Conservation (phyloP, 495 filamentous ascomycete species). For the Neurospora sp. region DNA sequence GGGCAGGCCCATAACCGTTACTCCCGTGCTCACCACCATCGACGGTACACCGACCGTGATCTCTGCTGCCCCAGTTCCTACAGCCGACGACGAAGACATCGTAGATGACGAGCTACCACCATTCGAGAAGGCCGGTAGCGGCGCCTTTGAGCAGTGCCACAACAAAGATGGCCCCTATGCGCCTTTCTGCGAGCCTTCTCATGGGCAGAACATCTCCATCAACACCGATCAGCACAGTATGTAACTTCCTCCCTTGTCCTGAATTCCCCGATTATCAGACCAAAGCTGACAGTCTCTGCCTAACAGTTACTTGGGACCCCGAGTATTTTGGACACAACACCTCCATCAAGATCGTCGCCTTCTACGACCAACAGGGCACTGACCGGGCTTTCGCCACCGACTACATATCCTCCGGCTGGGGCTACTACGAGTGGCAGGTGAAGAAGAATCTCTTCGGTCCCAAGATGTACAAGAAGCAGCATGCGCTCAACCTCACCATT, state of each 20-base stretch:
- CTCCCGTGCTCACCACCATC: conserved; percentile 29
- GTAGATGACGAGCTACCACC: conserved; percentile 19
- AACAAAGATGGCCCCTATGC: conserved; percentile 25
- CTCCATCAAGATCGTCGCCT: conserved; percentile 27
- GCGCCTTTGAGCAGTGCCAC: conserved; percentile 26
- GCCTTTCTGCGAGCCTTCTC: conserved; percentile 31
- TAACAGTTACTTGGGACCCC: conserved; percentile 36
- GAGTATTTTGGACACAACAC: conserved; percentile 29
- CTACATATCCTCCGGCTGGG: conserved; percentile 23
- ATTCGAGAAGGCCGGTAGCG: conserved; percentile 18
- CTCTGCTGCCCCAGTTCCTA: conserved; percentile 24
- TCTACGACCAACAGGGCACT: conserved; percentile 22
- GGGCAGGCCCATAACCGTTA: conserved; percentile 26
- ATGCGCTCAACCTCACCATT: conserved; percentile 31
- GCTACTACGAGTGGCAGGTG: conserved; percentile 32
- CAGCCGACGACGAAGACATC: conserved; percentile 19
- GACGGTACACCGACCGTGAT: conserved; percentile 28
- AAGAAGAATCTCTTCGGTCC: conserved; percentile 13
- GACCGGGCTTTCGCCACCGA: conserved; percentile 27
- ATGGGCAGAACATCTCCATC: conserved; percentile 17
- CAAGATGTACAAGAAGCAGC: conserved; percentile 12
- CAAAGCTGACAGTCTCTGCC: not conserved
- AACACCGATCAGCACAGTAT: conserved; percentile 32
- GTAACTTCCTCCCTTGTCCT: not conserved
- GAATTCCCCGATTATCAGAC: not conserved